Evolutionary conservation across 495 filamentous ascomycete species (phyloP), one percentile per base, ranked within the genome.

Genomic region (Aspergillus taichungensis): DNA sequence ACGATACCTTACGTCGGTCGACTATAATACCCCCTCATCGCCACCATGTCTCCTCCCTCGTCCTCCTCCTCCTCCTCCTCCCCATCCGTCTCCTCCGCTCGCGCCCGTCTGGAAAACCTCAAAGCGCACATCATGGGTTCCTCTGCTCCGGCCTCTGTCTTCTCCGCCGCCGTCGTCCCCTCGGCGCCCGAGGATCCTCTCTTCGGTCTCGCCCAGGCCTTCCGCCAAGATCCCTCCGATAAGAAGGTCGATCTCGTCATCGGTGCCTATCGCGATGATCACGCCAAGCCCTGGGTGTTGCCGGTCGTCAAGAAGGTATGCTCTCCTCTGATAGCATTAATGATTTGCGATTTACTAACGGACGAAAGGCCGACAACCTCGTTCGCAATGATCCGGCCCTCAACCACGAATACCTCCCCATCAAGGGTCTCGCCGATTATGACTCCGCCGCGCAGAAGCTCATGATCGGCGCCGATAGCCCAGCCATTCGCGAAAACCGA

Each of bases 341-440:
- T 45, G 47, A 38, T 35, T 47, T 34, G 42, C 44, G 30, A 45
- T 39, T 12, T 46, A 50, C 31, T 36, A 42, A 36, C 42, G 41
- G 52, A 40, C 36, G 43, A 32, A 42, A 96, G 94, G 94, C 94
- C 41, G 91, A 97, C 59, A 83, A 88, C 38, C 79, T 85, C 49
- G 72, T 97, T 36, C 84, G 82, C 56, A 84, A 82, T 55, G 90
- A 96, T 61, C 91, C 94, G 49, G 74, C 82, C 40, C 69, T 94
- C 42, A 95, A 99, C 72, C 89, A 97, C 73, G 92, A 99, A 78
- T 99, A 97, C 63, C 87, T 95, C 46, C 90, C 94, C 39, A 99
- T 99, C 61, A 84, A 89, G 45, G 92, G 92, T 49, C 75, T 97
- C 37, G 64, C 81, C 34, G 76, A 79, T 7, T 91, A 95, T 66